Conservation (phyloP, 2,329 filamentous ascomycete genomes). For the Mollisiaceae sp. region DNA sequence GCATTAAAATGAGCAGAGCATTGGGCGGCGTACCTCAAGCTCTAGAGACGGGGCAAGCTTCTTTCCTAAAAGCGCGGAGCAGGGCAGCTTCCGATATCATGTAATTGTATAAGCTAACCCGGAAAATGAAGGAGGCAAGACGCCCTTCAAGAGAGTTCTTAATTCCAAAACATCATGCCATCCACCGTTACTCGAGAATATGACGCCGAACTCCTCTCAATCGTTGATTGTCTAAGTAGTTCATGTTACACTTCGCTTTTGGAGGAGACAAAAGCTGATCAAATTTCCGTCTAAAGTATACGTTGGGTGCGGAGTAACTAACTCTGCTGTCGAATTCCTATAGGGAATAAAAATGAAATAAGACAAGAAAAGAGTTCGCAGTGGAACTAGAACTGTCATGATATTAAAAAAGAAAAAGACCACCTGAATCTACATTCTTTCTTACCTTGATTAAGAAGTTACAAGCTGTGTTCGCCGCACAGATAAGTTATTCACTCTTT, state of each 20-base stretch:
- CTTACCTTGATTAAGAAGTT: neutral
- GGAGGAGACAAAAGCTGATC: no score
- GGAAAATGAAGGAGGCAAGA: neutral
- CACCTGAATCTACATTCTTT: neutral
- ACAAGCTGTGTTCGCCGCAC: neutral
- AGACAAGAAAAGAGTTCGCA: neutral
- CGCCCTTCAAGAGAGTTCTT: neutral
- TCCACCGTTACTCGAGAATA: no score
- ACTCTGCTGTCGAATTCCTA: neutral
- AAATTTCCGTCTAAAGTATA: neutral
- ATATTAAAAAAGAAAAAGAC: neutral
- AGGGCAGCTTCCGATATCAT: neutral
- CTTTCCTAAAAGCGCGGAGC: neutral
- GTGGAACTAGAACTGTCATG: neutral
- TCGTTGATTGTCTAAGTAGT: neutral
- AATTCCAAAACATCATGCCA: neutral
- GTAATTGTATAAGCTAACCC: neutral
- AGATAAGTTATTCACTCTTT: neutral
- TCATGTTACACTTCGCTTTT: neutral
- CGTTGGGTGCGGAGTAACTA: neutral
- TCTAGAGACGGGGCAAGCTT: neutral
- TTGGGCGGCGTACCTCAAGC: neutral
- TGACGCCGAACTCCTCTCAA: no score
- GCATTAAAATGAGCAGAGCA: conserved; percentile 3
- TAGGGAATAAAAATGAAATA: neutral